phyloP scores from a whole-genome alignment of 192 early-diverging fungal genomes.

The Gamsiella multidivaricata region DNA sequence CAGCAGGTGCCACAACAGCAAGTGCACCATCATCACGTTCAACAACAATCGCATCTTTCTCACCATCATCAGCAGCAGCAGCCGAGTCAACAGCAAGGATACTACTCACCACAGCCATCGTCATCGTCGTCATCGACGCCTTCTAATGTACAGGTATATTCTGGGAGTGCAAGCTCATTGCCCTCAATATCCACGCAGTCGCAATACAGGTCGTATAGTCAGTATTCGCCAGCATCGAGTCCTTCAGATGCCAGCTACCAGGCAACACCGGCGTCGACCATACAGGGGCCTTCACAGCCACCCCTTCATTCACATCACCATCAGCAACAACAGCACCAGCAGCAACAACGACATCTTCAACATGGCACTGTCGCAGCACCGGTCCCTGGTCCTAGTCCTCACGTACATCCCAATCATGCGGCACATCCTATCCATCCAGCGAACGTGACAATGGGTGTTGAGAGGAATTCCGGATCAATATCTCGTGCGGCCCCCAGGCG shows the following conservation, averaged over 20 bases:
- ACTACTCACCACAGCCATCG: slow-evolving; percentile 14
- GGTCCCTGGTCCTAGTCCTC: not conserved
- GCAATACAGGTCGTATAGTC: slow-evolving; percentile 27
- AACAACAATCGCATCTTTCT: slow-evolving; percentile 9
- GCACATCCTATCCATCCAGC: not conserved
- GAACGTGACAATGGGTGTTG: not conserved
- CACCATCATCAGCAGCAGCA: slow-evolving; percentile 29
- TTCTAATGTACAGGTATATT: not conserved
- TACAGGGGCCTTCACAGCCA: slow-evolving; percentile 5
- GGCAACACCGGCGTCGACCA: not conserved
- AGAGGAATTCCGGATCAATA: not conserved
- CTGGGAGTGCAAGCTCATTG: slow-evolving; percentile 10
- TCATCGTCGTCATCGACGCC: slow-evolving; percentile 17
- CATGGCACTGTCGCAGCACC: slow-evolving; percentile 9
- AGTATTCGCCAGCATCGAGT: slow-evolving; percentile 28
- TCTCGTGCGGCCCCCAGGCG: slow-evolving; percentile 15
- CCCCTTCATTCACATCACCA: slow-evolving; percentile 17
- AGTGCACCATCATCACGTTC: slow-evolving; percentile 21
- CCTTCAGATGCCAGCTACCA: slow-evolving; percentile 18
- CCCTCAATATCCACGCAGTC: slow-evolving; percentile 39
- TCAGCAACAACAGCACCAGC: slow-evolving; percentile 10
- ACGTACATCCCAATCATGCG: slow-evolving; percentile 1
- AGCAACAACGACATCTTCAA: slow-evolving; percentile 5
- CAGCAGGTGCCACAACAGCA: slow-evolving; percentile 15
- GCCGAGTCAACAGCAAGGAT: slow-evolving; percentile 13